phyloP scores from a whole-genome alignment of 2,329 filamentous ascomycete genomes.

The Hypoxylon sp. region DNA sequence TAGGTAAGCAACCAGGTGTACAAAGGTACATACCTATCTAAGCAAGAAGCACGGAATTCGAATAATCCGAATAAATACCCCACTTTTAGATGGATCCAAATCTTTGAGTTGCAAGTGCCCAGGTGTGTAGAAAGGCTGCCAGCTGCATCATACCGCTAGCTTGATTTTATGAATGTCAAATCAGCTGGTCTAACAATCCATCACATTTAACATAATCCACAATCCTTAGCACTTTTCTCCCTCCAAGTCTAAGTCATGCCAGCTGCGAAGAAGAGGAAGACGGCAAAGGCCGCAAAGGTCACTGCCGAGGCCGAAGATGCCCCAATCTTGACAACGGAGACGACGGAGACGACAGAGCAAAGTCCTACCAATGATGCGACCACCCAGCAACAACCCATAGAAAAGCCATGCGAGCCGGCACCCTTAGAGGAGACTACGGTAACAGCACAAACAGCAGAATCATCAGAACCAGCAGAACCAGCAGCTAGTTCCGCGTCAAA shows the following conservation, averaged over 20 bases:
- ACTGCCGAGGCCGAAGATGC: constrained; percentile 44
- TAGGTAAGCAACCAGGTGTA: not conserved
- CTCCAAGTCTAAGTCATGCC: constrained; percentile 54
- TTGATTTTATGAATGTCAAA: constrained; percentile 6
- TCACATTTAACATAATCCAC: constrained; percentile 7
- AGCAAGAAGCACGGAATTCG: constrained; percentile 2
- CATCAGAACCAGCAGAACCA: constrained; percentile 5
- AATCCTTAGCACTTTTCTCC: not conserved
- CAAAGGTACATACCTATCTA: too few relatives aligned
- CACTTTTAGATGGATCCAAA: not conserved
- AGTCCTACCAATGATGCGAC: constrained; percentile 36
- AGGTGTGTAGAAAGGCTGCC: constrained; percentile 1
- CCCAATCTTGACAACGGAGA: constrained; percentile 43
- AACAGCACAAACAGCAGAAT: not conserved
- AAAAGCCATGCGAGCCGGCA: constrained; percentile 20
- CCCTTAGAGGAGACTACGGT: constrained; percentile 26
- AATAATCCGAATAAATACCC: constrained; percentile 20
- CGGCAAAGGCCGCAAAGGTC: constrained; percentile 44
- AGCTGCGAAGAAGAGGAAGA: constrained; percentile 64
- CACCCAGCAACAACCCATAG: constrained; percentile 23
- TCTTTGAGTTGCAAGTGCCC: not conserved
- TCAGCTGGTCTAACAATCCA: constrained; percentile 10
- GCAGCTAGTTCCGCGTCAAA: constrained; percentile 36
- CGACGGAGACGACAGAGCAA: constrained; percentile 45
- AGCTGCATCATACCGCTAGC: constrained; percentile 27